Percentiles rank a stretch among this genome's conserved stretches.
phyloP scores from a whole-genome alignment of 129 eudicot species.

The Cynara cardunculus region DNA sequence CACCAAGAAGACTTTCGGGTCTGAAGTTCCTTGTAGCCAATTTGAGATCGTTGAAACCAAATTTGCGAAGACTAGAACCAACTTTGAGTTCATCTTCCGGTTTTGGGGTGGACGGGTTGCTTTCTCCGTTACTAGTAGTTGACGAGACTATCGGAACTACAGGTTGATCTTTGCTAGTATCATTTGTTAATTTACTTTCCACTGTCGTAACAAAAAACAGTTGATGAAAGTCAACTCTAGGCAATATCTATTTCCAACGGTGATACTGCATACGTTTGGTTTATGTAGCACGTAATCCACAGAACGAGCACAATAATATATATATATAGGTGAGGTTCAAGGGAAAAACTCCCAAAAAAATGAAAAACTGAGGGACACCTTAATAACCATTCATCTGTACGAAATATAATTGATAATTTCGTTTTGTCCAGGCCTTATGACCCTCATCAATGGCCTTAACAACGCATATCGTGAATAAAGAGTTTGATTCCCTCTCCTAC shows the following conservation, averaged over 20 bases:
- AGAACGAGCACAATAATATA: not conserved
- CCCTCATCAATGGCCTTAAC: no score
- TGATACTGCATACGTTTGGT: not conserved
- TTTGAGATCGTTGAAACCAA: conserved; percentile 57
- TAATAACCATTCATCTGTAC: no score
- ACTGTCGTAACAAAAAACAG: conserved; percentile 1
- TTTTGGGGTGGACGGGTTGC: conserved; percentile 55
- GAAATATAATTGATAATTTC: no score
- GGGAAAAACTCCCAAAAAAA: no score
- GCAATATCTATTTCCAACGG: not conserved
- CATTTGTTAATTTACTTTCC: conserved; percentile 51
- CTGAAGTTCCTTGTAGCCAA: conserved; percentile 58
- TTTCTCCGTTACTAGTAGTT: conserved; percentile 57
- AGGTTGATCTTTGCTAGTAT: conserved; percentile 48
- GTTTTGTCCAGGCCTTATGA: no score
- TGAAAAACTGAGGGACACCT: no score
- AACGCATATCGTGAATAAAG: no score
- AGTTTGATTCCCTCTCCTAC: no score
- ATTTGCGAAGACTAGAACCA: conserved; percentile 66
- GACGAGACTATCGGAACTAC: conserved; percentile 42
- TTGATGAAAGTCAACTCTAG: not conserved
- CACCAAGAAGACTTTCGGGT: conserved; percentile 73
- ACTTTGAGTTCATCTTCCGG: conserved; percentile 63
- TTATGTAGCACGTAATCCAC: no score
- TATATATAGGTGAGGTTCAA: no score